A percentile compares a stretch with the other conserved stretches of the same genome.
Conservation (phyloP, 2,329 filamentous ascomycete species). For the Aureobasidium lini region DNA sequence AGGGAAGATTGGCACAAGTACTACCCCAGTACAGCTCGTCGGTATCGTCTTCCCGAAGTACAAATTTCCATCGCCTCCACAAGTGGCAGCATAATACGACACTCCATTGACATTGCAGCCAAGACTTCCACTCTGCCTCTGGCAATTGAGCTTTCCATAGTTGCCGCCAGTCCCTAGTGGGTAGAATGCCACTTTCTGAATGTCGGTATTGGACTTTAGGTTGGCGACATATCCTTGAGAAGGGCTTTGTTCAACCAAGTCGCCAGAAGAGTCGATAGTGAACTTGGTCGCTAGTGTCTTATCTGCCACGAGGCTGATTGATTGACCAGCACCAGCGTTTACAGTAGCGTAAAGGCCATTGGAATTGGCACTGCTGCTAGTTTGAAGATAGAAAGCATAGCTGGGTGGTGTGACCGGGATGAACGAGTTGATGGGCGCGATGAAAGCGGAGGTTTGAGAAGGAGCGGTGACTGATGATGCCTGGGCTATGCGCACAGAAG, state of each 20-base stretch:
- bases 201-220: neutral
- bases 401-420: neutral
- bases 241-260: constrained; percentile 3
- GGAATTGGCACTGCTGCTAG: neutral
- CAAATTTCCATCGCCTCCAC: neutral
- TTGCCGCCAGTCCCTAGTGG: neutral
- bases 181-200: neutral
- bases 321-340: neutral
- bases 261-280: constrained; percentile 6
- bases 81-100: neutral
- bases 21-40: neutral
- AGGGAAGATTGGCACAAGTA: neutral
- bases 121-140: neutral
- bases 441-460: neutral
- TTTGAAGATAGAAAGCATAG: constrained; percentile 4
- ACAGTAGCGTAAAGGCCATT: neutral
- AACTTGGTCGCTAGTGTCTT: neutral
- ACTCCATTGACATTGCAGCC: neutral
- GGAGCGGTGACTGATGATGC: neutral
- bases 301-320: neutral
- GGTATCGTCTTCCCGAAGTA: neutral
- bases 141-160: neutral
- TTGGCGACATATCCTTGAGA: constrained; percentile 3
- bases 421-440: neutral
- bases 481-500: neutral